Evolutionary conservation across 148 eudicot genomes (phyloP), one percentile per base, ranked within the genome.

Genomic region (Polygonum aviculare): DNA sequence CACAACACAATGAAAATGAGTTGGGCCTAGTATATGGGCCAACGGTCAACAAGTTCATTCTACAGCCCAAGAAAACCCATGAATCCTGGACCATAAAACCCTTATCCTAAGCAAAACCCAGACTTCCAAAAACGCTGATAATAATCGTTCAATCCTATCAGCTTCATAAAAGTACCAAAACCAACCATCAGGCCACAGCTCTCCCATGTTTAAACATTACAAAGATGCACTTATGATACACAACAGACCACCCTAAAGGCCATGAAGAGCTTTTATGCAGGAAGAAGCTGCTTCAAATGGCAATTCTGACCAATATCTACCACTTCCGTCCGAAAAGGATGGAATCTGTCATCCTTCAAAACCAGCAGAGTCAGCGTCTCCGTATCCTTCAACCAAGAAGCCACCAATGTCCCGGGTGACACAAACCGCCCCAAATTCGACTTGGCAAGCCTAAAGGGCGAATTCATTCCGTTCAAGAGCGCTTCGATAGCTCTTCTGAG

Each of bases 401-500:
- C 78, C 35, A 95, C 97, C 73, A 86, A 81, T 21, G 92, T 76
- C 48, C 98, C 98, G 2, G 86, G 88, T 9, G 98, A 89, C 76
- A 85, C 85, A 76, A 92, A 95, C 83, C 98, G 85, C 15, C 98
- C 98, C 1, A 95, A 79, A 74, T 95, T 95, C 77, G 83, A 87
- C 83, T 88, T 87, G 1, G 96, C 91, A 69, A 92, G 65, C 81
- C 78, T 78, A 74, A 95, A 95, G 2, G 98, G 98, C 0, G 97
- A 86, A 39, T 91, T 94, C 72, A 95, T 89, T 77, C 90, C 86
- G 41, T 52, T 70, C 1, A 95, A 91, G 54, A 92, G 91, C 16
- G 87, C 90, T 76, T 95, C 98, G n/a, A 92, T 73, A 14, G 93
- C 88, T 76, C 90, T 87, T 81, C 83, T 95, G 16, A 94, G 85